A percentile compares a stretch with the other conserved stretches of the same genome.
These are phyloP conservation scores for Cicer arietinum DNA, from an alignment of 306 rosid genomes.

Conservation along the genomic window DNA sequence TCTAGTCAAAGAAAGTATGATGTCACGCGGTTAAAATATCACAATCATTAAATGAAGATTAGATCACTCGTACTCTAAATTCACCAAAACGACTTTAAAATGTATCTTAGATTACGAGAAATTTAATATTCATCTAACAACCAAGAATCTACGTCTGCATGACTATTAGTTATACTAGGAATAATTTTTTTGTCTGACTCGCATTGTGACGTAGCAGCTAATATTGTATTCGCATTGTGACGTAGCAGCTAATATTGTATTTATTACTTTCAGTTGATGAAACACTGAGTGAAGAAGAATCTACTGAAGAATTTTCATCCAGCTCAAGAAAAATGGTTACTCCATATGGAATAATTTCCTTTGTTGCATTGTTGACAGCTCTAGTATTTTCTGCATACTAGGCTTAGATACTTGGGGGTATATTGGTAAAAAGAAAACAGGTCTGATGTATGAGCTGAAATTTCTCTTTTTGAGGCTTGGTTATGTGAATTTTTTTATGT, in stretches of 20 bases:
- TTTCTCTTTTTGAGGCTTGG: neutral
- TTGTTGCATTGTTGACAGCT: slow-evolving; percentile 42
- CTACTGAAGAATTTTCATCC: neutral
- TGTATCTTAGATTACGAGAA: neutral
- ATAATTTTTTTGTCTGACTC: no score
- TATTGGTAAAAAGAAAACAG: neutral
- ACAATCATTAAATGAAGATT: neutral
- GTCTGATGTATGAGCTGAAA: neutral
- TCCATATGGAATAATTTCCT: slow-evolving; percentile 32
- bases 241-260: slow-evolving; percentile 4
- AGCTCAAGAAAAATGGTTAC: slow-evolving; percentile 41
- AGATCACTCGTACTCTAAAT: neutral
- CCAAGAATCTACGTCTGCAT: no score
- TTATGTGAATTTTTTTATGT: slow-evolving; percentile 22
- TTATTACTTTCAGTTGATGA: slow-evolving; percentile 15
- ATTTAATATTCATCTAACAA: no score
- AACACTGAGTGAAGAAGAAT: neutral
- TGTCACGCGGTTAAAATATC: neutral
- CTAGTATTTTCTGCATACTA: slow-evolving; percentile 38
- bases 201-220: neutral
- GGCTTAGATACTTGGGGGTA: slow-evolving; percentile 5
- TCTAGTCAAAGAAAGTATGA: neutral
- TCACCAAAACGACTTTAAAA: neutral
- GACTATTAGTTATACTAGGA: no score
- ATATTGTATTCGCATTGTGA: slow-evolving; percentile 18